phyloP scores from a whole-genome alignment of 305 asterid species.

The Rubia occidens region DNA sequence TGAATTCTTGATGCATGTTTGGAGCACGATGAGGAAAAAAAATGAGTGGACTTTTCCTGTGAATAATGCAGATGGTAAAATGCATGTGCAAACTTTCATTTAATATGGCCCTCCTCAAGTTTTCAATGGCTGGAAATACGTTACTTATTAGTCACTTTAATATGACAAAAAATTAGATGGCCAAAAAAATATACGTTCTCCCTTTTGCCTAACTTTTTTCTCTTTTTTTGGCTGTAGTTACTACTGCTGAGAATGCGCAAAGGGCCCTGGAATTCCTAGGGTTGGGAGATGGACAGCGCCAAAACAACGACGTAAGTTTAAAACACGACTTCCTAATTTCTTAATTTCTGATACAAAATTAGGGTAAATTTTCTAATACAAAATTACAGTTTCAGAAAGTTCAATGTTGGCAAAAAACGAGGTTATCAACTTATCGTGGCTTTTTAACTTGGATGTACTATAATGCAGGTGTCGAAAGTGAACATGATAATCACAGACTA shows the following conservation, averaged over 20 bases:
- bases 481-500: conserved; percentile 30
- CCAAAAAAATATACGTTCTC: not conserved
- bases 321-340: not conserved
- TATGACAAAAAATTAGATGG: not conserved
- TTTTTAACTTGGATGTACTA: not conserved
- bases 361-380: not conserved
- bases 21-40: not conserved
- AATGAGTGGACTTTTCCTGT: not conserved
- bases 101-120: not conserved
- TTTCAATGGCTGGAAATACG: not conserved
- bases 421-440: too few relatives aligned
- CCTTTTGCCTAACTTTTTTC: not conserved
- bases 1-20: not conserved
- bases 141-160: not conserved
- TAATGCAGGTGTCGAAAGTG: conserved; percentile 19
- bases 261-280: conserved; percentile 30
- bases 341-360: not conserved
- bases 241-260: conserved; percentile 31
- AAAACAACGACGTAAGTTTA: conserved; percentile 14
- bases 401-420: not conserved
- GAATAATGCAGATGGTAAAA: not conserved
- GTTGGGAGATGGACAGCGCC: conserved; percentile 19
- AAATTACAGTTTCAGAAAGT: not conserved
- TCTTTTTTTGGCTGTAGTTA: conserved; percentile 9
- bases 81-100: not conserved